Conservation (phyloP, 768 basidiomycete species). For the Porpolomopsis calyptriformis region DNA sequence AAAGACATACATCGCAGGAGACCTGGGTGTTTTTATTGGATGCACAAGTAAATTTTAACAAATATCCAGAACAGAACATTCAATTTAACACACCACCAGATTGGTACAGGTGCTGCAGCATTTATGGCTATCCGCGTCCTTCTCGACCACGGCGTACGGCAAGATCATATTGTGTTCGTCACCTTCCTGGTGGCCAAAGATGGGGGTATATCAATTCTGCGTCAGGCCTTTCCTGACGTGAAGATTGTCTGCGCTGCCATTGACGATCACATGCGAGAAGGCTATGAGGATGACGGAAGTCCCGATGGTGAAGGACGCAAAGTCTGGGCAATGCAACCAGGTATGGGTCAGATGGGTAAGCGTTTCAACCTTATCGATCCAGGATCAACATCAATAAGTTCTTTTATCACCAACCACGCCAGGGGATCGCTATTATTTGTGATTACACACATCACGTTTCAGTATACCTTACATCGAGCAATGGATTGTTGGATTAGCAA, state of each 20-base stretch:
- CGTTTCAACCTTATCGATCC: conserved; percentile 4
- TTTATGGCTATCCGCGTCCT: conserved; percentile 94
- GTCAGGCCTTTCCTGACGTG: conserved; percentile 76
- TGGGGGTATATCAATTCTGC: conserved; percentile 70
- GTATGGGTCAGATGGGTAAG: conserved; percentile 81
- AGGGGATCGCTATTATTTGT: conserved; percentile 10
- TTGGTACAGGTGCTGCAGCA: conserved; percentile 85
- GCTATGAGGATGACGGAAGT: conserved; percentile 43
- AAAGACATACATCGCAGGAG: conserved; percentile 50
- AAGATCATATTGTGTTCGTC: conserved; percentile 81
- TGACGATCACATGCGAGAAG: conserved; percentile 67
- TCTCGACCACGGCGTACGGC: conserved; percentile 81
- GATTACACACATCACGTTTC: neutral
- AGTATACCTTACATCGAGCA: too few species aligned
- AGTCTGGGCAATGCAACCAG: conserved; percentile 78
- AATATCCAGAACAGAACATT: neutral
- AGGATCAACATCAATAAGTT: neutral
- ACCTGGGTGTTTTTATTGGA: conserved; percentile 85
- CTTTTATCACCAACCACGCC: too few species aligned
- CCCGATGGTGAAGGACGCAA: conserved; percentile 44
- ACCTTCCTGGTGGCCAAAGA: conserved; percentile 79
- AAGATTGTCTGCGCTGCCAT: conserved; percentile 77
- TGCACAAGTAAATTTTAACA: conserved; percentile 48
- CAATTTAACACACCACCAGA: conserved; percentile 32
- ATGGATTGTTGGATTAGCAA: too few species aligned